A percentile compares a stretch with the other conserved stretches of the same genome.
Conservation (phyloP, 495 filamentous ascomycete genomes). For the Xylaria intraflava region DNA sequence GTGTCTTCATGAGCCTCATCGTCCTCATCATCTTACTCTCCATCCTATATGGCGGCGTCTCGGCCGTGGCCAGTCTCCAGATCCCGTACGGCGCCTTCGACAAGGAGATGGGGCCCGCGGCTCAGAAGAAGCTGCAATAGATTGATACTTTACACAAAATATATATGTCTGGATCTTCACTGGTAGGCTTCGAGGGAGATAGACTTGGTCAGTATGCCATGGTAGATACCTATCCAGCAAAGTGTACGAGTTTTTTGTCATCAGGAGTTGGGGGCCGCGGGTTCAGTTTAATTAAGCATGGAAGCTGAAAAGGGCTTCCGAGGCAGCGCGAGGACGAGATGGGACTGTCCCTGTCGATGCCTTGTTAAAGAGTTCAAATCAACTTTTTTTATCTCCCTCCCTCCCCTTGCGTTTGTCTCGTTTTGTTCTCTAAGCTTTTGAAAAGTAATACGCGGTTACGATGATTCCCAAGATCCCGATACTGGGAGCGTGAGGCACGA, state of each 20-base stretch:
- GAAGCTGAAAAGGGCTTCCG: slow-evolving; percentile 16
- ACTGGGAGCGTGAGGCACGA: too few relatives aligned
- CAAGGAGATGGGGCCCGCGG: slow-evolving; percentile 83
- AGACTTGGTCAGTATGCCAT: not conserved
- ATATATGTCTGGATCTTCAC: not conserved
- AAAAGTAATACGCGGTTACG: too few relatives aligned
- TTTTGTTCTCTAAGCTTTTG: too few relatives aligned
- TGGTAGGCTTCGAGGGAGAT: not conserved
- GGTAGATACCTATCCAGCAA: slow-evolving; percentile 12
- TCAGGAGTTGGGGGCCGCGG: slow-evolving; percentile 23
- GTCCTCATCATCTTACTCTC: slow-evolving; percentile 55
- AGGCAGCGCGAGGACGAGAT: slow-evolving; percentile 10
- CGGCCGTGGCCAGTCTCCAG: slow-evolving; percentile 68
- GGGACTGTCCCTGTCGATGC: slow-evolving; percentile 22
- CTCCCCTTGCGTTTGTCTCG: not conserved
- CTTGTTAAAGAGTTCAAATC: slow-evolving; percentile 12
- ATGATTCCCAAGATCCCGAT: too few relatives aligned
- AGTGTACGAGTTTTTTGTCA: slow-evolving; percentile 23
- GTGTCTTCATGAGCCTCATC: slow-evolving; percentile 76
- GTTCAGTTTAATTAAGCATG: slow-evolving; percentile 14
- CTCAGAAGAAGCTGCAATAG: slow-evolving; percentile 76
- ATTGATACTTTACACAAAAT: not conserved
- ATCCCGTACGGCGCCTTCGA: slow-evolving; percentile 92
- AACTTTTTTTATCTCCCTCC: not conserved
- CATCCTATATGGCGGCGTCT: slow-evolving; percentile 72